Evolutionary conservation across 768 basidiomycete genomes (phyloP).

Genomic region (Mycena epipterygia): DNA sequence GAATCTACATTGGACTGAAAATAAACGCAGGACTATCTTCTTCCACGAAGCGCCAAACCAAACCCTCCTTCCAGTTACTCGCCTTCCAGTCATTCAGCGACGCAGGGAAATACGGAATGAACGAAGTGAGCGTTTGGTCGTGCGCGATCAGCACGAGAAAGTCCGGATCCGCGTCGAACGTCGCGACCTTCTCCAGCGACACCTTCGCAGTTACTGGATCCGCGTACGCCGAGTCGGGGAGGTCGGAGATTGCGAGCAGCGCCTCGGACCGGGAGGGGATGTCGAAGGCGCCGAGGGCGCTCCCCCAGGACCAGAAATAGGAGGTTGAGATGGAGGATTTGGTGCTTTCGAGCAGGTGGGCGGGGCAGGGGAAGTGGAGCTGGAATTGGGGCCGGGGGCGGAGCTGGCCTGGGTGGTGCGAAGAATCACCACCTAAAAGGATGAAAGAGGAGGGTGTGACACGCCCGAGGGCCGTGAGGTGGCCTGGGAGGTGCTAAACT

Average conservation of each 20-base stretch:
- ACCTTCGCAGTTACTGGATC: conserved; percentile 9
- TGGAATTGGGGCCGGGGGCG: conserved; percentile 22
- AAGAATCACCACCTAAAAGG: conserved; percentile 25
- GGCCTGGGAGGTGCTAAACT: conserved; percentile 30
- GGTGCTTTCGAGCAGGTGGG: conserved; percentile 3
- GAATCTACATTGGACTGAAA: not conserved
- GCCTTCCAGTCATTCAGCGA: conserved; percentile 26
- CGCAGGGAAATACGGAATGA: conserved; percentile 20
- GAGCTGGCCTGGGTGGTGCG: conserved; percentile 29
- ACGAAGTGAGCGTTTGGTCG: conserved; percentile 13
- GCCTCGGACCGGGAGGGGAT: not conserved
- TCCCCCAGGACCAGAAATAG: conserved; percentile 18
- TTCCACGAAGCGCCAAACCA: conserved; percentile 24
- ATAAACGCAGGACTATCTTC: not conserved
- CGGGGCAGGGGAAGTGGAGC: conserved; percentile 24
- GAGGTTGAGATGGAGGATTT: conserved; percentile 16
- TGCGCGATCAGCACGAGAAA: conserved; percentile 30
- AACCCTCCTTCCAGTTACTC: conserved; percentile 17
- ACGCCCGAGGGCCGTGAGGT: conserved; percentile 31
- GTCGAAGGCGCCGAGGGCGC: not conserved
- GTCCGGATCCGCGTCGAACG: conserved; percentile 27
- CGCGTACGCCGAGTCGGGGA: conserved; percentile 14
- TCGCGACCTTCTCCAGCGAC: conserved; percentile 23
- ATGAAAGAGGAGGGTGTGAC: conserved; percentile 30
- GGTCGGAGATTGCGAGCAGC: conserved; percentile 14